Conservation (phyloP, 805 yeast genomes). For the Barnettozyma wickerhamii region DNA sequence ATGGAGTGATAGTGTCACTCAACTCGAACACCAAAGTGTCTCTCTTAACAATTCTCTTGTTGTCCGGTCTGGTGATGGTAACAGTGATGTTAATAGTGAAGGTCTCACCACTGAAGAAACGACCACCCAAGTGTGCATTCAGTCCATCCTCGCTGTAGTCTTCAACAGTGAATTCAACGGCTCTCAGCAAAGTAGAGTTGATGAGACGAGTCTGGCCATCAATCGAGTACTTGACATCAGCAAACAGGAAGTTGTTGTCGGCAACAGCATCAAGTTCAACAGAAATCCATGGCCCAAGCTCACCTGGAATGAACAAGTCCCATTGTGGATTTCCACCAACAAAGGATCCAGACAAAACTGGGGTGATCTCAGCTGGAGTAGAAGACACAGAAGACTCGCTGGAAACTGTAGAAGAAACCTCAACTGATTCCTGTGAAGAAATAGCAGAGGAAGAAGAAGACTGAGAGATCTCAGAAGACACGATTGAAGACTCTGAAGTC, state of each 20-base stretch:
- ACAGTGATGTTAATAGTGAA: too few species aligned
- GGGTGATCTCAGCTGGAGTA: too few species aligned
- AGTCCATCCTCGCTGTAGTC: neutral
- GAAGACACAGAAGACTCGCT: too few species aligned
- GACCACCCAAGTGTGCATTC: neutral
- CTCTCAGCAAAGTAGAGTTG: neutral
- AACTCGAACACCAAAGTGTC: neutral
- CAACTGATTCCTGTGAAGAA: neutral
- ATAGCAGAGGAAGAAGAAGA: neutral
- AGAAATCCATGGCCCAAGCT: too few species aligned
- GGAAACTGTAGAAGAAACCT: too few species aligned
- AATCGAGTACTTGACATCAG: neutral
- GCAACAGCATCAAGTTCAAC: too few species aligned
- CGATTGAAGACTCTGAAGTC: too few species aligned
- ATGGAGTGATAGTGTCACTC: neutral
- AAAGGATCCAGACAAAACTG: too few species aligned
- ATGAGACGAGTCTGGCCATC: neutral
- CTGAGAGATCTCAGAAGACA: neutral
- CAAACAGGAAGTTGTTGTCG: slow-evolving; percentile 1
- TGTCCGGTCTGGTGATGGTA: too few species aligned
- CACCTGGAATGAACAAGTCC: too few species aligned
- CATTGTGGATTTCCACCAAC: too few species aligned
- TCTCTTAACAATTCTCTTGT: neutral
- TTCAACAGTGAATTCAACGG: neutral
- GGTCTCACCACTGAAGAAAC: neutral